A percentile compares a stretch with the other conserved stretches of the same genome.
Evolutionary conservation across 345 rosid genomes (phyloP).

Genomic region (Chamaenerion angustifolium): DNA sequence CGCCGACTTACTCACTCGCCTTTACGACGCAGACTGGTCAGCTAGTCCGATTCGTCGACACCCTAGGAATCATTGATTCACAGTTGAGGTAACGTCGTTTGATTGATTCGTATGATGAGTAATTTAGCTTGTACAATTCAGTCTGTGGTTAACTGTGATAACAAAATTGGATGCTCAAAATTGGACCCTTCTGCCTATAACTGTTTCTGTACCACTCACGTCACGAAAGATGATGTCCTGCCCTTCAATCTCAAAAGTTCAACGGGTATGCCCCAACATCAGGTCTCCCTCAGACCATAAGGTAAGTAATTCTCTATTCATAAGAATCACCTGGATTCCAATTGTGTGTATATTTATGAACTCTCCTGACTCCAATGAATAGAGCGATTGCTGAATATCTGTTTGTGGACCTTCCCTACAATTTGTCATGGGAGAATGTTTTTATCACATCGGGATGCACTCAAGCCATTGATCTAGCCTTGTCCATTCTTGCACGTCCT

Average conservation of each 20-base stretch:
- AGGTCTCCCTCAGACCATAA: constrained; percentile 84
- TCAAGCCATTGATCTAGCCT: constrained; percentile 14
- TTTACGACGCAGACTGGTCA: constrained; percentile 31
- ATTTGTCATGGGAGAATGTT: constrained; percentile 17
- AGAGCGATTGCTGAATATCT: constrained; percentile 27
- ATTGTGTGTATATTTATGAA: too few species aligned
- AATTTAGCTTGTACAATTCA: neutral
- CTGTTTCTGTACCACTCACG: constrained; percentile 57
- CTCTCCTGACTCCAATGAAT: too few species aligned
- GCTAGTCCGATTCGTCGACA: constrained; percentile 44
- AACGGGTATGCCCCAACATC: constrained; percentile 89
- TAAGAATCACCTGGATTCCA: too few species aligned
- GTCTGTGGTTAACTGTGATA: neutral
- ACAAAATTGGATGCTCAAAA: constrained; percentile 9
- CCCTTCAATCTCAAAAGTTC: constrained; percentile 65
- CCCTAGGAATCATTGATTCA: constrained; percentile 48
- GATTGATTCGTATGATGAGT: neutral
- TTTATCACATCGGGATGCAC: constrained; percentile 16
- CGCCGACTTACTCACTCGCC: constrained; percentile 7
- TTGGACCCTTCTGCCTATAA: constrained; percentile 76
- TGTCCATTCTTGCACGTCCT: constrained; percentile 14
- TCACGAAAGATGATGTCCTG: constrained; percentile 47
- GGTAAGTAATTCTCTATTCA: constrained; percentile 35
- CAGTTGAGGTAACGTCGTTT: constrained; percentile 37
- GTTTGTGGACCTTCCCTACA: constrained; percentile 13